Evolutionary conservation across 176 grass and related monocot genomes (phyloP).

Genomic region (Musa itinerans): DNA sequence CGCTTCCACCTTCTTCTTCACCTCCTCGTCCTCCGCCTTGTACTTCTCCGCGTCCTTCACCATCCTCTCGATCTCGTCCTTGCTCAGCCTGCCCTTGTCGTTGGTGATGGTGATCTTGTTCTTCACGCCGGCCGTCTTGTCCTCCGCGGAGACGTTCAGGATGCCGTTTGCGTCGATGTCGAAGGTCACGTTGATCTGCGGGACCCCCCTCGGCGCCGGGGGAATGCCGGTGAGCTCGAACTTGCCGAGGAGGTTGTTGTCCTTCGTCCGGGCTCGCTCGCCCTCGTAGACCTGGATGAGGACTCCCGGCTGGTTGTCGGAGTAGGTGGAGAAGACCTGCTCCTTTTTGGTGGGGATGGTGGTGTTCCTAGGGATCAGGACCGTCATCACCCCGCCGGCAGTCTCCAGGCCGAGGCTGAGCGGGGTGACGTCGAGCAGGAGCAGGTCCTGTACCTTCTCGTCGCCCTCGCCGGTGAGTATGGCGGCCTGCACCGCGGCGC

Average conservation of each 20-base stretch:
- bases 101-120: conserved; percentile 24
- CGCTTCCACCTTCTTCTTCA: conserved; percentile 23
- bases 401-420: conserved; percentile 18
- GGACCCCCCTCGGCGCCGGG: conserved; percentile 14
- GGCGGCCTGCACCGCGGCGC: conserved; percentile 14
- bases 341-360: conserved; percentile 27
- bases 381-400: conserved; percentile 16
- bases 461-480: conserved; percentile 20
- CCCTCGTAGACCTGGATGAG: conserved; percentile 28
- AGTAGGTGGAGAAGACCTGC: conserved; percentile 24
- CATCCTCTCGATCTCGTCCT: conserved; percentile 25
- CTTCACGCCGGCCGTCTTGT: conserved; percentile 26
- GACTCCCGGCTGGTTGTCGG: conserved; percentile 11
- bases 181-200: conserved; percentile 23
- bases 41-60: conserved; percentile 22
- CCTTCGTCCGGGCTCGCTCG: conserved; percentile 8
- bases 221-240: conserved; percentile 26
- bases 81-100: conserved; percentile 28
- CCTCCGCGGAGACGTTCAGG: conserved; percentile 24
- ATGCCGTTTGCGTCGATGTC: conserved; percentile 28
- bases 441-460: conserved; percentile 27
- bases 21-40: conserved; percentile 22
- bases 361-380: conserved; percentile 19
- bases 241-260: conserved; percentile 25
- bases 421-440: conserved; percentile 21